A percentile compares a stretch with the other conserved stretches of the same genome.
Conservation (phyloP, 306 rosid genomes). For the Cucurbita maxima region DNA sequence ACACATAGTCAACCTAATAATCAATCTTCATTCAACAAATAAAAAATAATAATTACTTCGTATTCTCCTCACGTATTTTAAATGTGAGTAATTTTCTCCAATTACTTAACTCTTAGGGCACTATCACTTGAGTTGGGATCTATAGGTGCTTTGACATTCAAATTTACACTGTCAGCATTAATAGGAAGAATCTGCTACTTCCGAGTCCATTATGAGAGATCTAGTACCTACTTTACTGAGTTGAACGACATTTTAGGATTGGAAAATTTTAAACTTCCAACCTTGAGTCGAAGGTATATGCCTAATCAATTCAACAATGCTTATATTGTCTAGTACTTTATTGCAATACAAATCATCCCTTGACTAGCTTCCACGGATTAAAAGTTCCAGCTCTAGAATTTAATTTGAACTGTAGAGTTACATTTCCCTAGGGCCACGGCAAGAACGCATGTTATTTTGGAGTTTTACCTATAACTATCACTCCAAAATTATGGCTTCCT, state of each 20-base stretch:
- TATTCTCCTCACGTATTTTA: neutral
- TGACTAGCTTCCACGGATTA: neutral
- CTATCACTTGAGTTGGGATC: neutral
- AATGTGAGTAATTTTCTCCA: neutral
- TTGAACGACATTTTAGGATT: no score
- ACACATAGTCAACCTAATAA: neutral
- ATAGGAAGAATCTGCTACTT: neutral
- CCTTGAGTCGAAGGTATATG: neutral
- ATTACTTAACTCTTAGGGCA: neutral
- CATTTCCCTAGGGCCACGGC: neutral
- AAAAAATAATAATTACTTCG: neutral
- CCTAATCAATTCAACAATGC: neutral
- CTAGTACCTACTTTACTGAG: neutral
- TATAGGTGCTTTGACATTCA: neutral
- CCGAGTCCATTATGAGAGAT: neutral
- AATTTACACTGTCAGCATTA: neutral
- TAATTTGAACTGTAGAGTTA: neutral
- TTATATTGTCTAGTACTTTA: neutral
- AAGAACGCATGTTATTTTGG: neutral
- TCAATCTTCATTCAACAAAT: neutral
- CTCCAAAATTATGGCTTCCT: neutral
- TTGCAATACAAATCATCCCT: neutral
- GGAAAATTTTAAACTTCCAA: neutral
- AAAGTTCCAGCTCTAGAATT: neutral
- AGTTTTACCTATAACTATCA: neutral